These are phyloP conservation scores for Metschnikowia kofuensis DNA, from an alignment of 805 yeast genomes.

Conservation along the genomic window DNA sequence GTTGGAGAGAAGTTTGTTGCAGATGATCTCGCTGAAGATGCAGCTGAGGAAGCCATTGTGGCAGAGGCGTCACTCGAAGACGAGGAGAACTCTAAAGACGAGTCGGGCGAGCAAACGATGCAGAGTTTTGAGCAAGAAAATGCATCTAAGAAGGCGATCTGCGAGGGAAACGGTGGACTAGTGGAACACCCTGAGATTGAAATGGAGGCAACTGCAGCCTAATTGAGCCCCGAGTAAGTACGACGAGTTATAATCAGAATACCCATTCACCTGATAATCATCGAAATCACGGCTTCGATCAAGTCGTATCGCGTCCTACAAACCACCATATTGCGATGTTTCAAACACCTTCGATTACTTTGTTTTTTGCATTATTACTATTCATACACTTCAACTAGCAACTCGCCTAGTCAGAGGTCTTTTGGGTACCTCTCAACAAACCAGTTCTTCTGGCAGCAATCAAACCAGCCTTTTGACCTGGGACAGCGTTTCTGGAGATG, in stretches of 20 bases:
- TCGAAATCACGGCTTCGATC: too few relatives aligned
- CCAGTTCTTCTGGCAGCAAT: conserved; percentile 99
- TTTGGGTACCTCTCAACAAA: conserved; percentile 99
- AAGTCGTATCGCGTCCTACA: not conserved
- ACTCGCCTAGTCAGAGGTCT: conserved; percentile 47
- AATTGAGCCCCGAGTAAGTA: not conserved
- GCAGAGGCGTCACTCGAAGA: not conserved
- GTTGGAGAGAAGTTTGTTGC: not conserved
- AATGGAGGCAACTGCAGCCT: not conserved
- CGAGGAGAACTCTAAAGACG: not conserved
- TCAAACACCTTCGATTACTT: conserved; percentile 9
- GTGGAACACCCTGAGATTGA: not conserved
- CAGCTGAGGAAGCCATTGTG: not conserved
- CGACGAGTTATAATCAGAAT: not conserved
- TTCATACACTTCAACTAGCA: conserved; percentile 17
- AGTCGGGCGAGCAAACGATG: conserved; percentile 1
- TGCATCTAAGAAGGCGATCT: conserved; percentile 3
- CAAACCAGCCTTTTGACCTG: conserved; percentile 99
- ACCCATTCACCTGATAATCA: too few relatives aligned
- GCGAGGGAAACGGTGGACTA: not conserved
- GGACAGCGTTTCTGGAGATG: conserved; percentile 97
- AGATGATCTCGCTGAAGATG: not conserved
- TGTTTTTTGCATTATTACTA: conserved; percentile 17
- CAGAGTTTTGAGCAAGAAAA: conserved; percentile 6
- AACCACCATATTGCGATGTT: not conserved